These are phyloP conservation scores for Fagopyrum homotropicum DNA, from an alignment of 148 eudicot genomes.

Conservation along the genomic window DNA sequence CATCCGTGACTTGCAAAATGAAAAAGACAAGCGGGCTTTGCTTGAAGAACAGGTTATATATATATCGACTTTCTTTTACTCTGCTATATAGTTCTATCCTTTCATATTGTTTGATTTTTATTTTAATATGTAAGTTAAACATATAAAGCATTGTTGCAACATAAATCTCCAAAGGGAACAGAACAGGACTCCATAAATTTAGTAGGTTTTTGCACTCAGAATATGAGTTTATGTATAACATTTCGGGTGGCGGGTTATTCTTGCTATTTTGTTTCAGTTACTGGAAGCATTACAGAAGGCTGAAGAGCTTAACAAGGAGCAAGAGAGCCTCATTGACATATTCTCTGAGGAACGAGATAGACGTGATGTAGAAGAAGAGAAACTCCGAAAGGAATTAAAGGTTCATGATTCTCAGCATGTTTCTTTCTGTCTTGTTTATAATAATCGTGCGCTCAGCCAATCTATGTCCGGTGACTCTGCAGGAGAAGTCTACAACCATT, in stretches of 20 bases:
- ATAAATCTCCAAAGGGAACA: too few relatives aligned
- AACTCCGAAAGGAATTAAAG: constrained; percentile 47
- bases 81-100: not conserved
- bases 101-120: not conserved
- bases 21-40: constrained; percentile 34
- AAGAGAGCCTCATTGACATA: constrained; percentile 50
- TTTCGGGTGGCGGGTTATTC: not conserved
- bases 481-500: not conserved
- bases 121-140: too few relatives aligned
- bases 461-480: not conserved
- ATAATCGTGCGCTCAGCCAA: not conserved
- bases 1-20: constrained; percentile 33
- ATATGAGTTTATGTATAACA: too few relatives aligned
- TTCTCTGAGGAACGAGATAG: constrained; percentile 71
- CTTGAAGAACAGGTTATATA: constrained; percentile 47
- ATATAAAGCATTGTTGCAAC: too few relatives aligned
- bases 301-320: constrained; percentile 55
- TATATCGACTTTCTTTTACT: not conserved
- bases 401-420: constrained; percentile 22
- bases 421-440: not conserved
- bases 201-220: too few relatives aligned
- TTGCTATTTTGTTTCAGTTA: constrained; percentile 33
- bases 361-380: constrained; percentile 55
- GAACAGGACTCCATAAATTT: too few relatives aligned
- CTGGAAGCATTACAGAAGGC: constrained; percentile 32